Percentiles rank a stretch among this genome's conserved stretches.
phyloP scores from a whole-genome alignment of 371 early-diverging fungal genomes.

The Caulochytrium protostelioides region DNA sequence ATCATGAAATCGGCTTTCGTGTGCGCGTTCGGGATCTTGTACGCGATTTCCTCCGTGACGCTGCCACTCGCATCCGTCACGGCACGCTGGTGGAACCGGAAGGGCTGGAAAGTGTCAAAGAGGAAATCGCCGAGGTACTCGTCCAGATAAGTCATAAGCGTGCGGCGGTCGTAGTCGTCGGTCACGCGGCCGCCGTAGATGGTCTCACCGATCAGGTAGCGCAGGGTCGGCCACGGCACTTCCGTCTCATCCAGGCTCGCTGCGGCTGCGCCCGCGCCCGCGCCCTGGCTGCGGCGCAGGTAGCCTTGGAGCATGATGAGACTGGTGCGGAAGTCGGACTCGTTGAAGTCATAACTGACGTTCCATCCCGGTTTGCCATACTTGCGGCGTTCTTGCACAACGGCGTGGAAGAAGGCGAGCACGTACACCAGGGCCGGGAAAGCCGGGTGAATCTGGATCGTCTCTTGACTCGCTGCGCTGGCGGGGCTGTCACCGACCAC shows the following conservation, averaged over 20 bases:
- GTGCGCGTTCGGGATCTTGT: constrained; percentile 19
- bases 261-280: constrained; percentile 15
- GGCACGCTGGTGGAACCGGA: constrained; percentile 28
- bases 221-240: constrained; percentile 35
- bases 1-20: constrained; percentile 23
- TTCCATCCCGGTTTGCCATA: constrained; percentile 41
- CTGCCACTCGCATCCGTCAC: too few relatives aligned
- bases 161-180: constrained; percentile 34
- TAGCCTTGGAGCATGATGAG: constrained; percentile 27
- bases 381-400: constrained; percentile 37
- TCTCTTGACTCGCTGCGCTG: too few relatives aligned
- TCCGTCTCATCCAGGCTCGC: constrained; percentile 11
- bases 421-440: constrained; percentile 32
- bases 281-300: constrained; percentile 21
- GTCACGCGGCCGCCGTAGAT: constrained; percentile 41
- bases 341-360: constrained; percentile 37
- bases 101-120: constrained; percentile 35
- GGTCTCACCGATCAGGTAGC: constrained; percentile 36
- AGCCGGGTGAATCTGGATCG: constrained; percentile 15
- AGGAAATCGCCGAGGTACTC: constrained; percentile 38
- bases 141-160: constrained; percentile 34
- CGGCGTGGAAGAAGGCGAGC: constrained; percentile 35
- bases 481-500: too few relatives aligned
- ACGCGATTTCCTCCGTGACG: constrained; percentile 15
- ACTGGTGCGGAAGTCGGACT: constrained; percentile 32